Conservation (phyloP, 192 early-diverging fungal genomes). For the Coemansia sp. region DNA sequence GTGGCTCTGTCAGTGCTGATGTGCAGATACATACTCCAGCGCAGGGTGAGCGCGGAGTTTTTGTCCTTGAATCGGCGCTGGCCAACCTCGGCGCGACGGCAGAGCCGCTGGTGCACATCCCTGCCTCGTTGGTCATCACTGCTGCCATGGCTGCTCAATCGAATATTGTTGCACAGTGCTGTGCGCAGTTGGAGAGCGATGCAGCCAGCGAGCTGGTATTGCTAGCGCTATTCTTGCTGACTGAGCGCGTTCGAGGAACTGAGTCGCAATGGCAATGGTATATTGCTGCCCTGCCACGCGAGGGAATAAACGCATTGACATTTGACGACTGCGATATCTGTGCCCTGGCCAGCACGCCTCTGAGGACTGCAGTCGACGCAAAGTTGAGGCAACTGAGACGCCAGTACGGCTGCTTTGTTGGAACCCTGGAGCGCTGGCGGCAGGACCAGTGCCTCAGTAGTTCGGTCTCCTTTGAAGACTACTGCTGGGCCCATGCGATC, state of each 20-base stretch:
- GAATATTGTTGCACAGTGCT: slow-evolving; percentile 16
- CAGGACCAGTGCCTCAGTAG: not conserved
- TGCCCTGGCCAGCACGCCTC: slow-evolving; percentile 18
- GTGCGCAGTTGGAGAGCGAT: not conserved
- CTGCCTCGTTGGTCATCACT: slow-evolving; percentile 17
- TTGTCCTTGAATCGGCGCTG: not conserved
- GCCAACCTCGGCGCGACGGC: no score
- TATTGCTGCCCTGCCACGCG: slow-evolving; percentile 12
- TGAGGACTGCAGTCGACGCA: slow-evolving; percentile 13
- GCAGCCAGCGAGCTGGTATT: not conserved
- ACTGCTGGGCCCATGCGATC: slow-evolving; percentile 29
- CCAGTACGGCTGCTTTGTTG: slow-evolving; percentile 6
- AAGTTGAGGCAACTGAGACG: slow-evolving; percentile 20
- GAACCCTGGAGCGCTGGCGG: slow-evolving; percentile 12
- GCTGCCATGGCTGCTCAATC: slow-evolving; percentile 7
- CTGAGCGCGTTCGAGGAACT: slow-evolving; percentile 14
- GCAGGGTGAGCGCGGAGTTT: slow-evolving; percentile 16
- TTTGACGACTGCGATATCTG: slow-evolving; percentile 2
- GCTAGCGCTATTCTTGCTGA: slow-evolving; percentile 26
- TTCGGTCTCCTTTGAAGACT: slow-evolving; percentile 7
- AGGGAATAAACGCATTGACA: slow-evolving; percentile 13
- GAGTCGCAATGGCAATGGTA: slow-evolving; percentile 26
- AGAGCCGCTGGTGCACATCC: slow-evolving; percentile 9
- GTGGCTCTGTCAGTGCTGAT: slow-evolving; percentile 1
- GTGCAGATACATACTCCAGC: slow-evolving; percentile 1